phyloP scores from a whole-genome alignment of 768 basidiomycete species.

The Mycena rebaudengoi region DNA sequence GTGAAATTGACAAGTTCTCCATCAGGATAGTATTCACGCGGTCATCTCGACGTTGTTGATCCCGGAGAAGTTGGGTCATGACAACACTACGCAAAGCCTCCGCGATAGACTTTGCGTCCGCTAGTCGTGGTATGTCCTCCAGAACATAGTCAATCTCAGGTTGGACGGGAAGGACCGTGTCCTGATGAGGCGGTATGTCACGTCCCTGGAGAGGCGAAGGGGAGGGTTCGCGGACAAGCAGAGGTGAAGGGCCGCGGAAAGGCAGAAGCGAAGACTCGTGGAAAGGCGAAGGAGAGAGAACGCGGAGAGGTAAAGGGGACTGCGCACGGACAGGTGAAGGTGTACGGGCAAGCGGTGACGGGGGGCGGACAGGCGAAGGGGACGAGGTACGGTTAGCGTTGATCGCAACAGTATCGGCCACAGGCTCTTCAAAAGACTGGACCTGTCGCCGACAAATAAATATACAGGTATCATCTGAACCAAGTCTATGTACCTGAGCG shows the following conservation, averaged over 20 bases:
- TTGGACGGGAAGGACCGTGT: not conserved
- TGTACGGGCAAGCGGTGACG: not conserved
- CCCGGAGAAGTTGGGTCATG: conserved; percentile 65
- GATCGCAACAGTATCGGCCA: too few relatives aligned
- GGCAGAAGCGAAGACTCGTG: not conserved
- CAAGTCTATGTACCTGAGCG: not conserved
- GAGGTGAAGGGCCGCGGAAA: not conserved
- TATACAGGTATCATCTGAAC: not conserved
- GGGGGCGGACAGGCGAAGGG: not conserved
- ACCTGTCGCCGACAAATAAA: not conserved
- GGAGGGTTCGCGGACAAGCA: not conserved
- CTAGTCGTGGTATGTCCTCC: conserved; percentile 48
- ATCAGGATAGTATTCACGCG: conserved; percentile 69
- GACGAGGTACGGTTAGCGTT: not conserved
- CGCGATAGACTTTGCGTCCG: conserved; percentile 53
- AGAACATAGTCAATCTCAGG: conserved; percentile 14
- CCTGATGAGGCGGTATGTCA: not conserved
- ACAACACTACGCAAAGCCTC: conserved; percentile 74
- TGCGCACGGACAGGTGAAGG: not conserved
- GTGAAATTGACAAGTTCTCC: conserved; percentile 60
- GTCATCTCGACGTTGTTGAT: conserved; percentile 69
- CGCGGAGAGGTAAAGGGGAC: too few relatives aligned
- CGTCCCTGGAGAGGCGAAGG: conserved; percentile 12
- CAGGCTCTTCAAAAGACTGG: not conserved
- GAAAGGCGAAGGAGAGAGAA: not conserved